Percentiles rank a stretch among this genome's conserved stretches.
Conservation (phyloP, 805 yeast species). For the Teunomyces lycoperdinae region DNA sequence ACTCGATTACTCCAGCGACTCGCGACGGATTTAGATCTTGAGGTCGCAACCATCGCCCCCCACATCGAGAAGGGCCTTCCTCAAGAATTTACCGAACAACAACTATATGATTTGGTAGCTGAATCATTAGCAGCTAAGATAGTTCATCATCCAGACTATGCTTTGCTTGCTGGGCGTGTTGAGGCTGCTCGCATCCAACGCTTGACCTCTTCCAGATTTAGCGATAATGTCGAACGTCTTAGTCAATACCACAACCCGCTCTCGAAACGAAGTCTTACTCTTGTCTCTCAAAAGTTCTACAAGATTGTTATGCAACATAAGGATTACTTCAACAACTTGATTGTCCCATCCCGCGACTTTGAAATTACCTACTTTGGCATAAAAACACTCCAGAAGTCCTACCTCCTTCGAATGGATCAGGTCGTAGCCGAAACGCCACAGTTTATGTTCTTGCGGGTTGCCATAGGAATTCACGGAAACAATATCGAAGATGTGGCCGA, state of each 20-base stretch:
- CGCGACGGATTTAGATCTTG: conserved; percentile 7
- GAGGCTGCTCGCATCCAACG: conserved; percentile 29
- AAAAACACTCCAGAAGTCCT: conserved; percentile 88
- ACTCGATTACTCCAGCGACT: conserved; percentile 7
- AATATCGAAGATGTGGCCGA: conserved; percentile 66
- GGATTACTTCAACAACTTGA: conserved; percentile 67
- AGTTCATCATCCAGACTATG: conserved; percentile 33
- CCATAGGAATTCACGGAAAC: conserved; percentile 82
- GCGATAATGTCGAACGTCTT: conserved; percentile 21
- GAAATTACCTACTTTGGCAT: conserved; percentile 82
- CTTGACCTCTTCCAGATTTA: conserved; percentile 18
- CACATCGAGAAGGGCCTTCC: conserved; percentile 11
- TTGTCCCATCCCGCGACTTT: conserved; percentile 76
- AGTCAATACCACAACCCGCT: conserved; percentile 11
- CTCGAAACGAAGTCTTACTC: neutral
- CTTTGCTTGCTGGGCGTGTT: conserved; percentile 36
- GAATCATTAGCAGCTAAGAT: conserved; percentile 35
- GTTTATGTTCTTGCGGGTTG: conserved; percentile 84
- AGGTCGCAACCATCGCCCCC: conserved; percentile 5
- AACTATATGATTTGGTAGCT: conserved; percentile 27
- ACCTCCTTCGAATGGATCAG: conserved; percentile 54
- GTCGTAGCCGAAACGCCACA: conserved; percentile 88
- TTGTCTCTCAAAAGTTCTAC: conserved; percentile 67
- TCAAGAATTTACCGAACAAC: conserved; percentile 10
- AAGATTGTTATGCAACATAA: conserved; percentile 61